Conservation (phyloP, 768 basidiomycete species). For the Hemileccinum impolitum region DNA sequence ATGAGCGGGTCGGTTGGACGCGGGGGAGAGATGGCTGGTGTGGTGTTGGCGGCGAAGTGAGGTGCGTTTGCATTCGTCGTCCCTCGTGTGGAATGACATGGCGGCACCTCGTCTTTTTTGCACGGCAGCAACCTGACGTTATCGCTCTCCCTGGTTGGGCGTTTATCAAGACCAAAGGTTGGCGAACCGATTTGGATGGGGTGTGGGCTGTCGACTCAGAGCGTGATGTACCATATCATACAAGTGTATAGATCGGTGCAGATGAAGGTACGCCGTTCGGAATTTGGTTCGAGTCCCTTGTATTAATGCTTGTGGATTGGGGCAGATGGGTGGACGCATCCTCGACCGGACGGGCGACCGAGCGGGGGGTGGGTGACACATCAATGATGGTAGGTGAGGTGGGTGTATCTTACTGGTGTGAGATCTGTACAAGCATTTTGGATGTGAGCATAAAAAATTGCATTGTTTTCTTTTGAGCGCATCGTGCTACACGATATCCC, state of each 20-base stretch:
- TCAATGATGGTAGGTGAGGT: slow-evolving; percentile 64
- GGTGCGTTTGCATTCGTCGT: slow-evolving; percentile 38
- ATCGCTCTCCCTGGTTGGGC: not conserved
- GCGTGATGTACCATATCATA: not conserved
- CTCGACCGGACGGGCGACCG: slow-evolving; percentile 37
- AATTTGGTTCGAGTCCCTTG: too few species aligned
- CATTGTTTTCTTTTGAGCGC: too few species aligned
- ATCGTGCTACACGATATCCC: too few species aligned
- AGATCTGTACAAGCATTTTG: too few species aligned
- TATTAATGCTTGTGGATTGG: too few species aligned
- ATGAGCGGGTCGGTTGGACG: slow-evolving; percentile 67
- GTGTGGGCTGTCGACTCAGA: not conserved
- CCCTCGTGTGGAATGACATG: too few species aligned
- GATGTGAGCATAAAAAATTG: too few species aligned
- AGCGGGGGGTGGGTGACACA: slow-evolving; percentile 54
- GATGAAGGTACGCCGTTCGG: not conserved
- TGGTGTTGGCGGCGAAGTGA: slow-evolving; percentile 56
- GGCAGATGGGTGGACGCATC: slow-evolving; percentile 68
- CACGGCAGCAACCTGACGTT: not conserved
- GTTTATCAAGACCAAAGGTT: not conserved
- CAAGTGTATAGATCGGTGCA: not conserved
- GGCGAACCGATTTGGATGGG: not conserved
- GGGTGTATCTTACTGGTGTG: slow-evolving; percentile 43
- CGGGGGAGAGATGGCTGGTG: slow-evolving; percentile 70
- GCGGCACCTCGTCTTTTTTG: not conserved